These are phyloP conservation scores for Babesia caballi DNA, from an alignment of 169 alveolate species.

Conservation along the genomic window DNA sequence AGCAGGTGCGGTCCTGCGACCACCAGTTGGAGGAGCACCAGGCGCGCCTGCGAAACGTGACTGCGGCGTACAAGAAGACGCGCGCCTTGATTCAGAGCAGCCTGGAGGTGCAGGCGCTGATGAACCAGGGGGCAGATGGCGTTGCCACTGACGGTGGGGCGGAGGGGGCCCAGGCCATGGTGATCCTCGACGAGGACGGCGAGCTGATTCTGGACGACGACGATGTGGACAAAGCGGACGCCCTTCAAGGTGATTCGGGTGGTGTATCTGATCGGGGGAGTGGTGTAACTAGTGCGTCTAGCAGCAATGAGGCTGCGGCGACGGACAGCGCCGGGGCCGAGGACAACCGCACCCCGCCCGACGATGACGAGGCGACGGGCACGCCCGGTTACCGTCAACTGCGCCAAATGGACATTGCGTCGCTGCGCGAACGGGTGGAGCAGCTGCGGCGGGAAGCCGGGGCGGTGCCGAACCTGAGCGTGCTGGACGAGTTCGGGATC, in stretches of 20 bases:
- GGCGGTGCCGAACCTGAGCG: conserved; percentile 57
- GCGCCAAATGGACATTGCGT: conserved; percentile 50
- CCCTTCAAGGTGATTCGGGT: too few relatives aligned
- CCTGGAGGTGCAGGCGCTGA: conserved; percentile 24
- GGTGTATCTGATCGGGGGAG: too few relatives aligned
- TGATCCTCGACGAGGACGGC: not conserved
- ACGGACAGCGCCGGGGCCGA: not conserved
- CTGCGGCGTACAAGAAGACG: not conserved
- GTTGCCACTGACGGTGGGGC: conserved; percentile 18
- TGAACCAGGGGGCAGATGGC: conserved; percentile 3
- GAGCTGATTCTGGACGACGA: not conserved
- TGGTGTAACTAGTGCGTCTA: too few relatives aligned
- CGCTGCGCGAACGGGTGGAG: conserved; percentile 60
- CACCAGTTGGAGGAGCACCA: conserved; percentile 21
- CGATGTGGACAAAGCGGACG: not conserved
- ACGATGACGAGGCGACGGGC: not conserved
- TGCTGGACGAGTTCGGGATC: conserved; percentile 61
- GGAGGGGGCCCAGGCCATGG: conserved; percentile 10
- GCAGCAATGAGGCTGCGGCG: not conserved
- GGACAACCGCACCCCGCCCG: not conserved
- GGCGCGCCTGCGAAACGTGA: not conserved
- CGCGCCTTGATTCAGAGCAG: conserved; percentile 10
- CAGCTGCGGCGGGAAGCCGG: conserved; percentile 46
- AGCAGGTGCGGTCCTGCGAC: conserved; percentile 7
- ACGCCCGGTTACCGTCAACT: not conserved